Base-by-base conservation (phyloP, 495 filamentous ascomycete species). In the Symbiotaphrina buchneri region DNA sequence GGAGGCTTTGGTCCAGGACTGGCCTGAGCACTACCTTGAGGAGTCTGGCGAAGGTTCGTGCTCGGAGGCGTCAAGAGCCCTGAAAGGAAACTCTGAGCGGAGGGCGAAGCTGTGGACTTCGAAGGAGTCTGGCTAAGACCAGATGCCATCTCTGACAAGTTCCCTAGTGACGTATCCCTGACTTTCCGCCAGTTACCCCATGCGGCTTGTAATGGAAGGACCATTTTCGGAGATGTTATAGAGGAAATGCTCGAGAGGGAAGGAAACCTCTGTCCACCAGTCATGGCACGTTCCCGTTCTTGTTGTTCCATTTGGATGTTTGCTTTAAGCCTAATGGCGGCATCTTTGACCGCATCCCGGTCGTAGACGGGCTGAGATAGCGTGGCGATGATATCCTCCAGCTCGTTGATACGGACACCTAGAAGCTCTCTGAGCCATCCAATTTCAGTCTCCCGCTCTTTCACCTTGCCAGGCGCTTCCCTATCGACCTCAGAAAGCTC, bases 271-370 rank as follows among this genome's bases (percentile, higher is more conserved):
- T 59, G 54, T 10, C 58, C 58, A 16, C 51, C 65, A 16, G 50
- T 44, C 28, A 56, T 40, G 26, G 74, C 63, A 33, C 76, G 58
- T 43, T 95, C 90, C 13, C 74, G 75, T 47, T 91, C 87, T 44
- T 92, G 81, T 48, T 79, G 78, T 43, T 95, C 83, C 87, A 97
- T 97, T 47, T 95, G 78, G 11, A 97, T 61, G 42, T 87, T 94
- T 13, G 90, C 77, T 44, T 79, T 82, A 34, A 97, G 65, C 5
- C 87, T 71, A 40, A 94, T 93, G 20, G 83, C 81, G 6, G 82
- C 79, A 47, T 95, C 83, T 37, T 73, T 74, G 33, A 93, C 73
- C 10, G 64, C 61, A 36, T 76, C 63, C 21, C 63, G 60, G 53
- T 94, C 71, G 46, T 75, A 82, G 22, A 60, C 53, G 2, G 82